Evolutionary conservation across 75 land plant species (phyloP).

Genomic region (Larix kaempferi): DNA sequence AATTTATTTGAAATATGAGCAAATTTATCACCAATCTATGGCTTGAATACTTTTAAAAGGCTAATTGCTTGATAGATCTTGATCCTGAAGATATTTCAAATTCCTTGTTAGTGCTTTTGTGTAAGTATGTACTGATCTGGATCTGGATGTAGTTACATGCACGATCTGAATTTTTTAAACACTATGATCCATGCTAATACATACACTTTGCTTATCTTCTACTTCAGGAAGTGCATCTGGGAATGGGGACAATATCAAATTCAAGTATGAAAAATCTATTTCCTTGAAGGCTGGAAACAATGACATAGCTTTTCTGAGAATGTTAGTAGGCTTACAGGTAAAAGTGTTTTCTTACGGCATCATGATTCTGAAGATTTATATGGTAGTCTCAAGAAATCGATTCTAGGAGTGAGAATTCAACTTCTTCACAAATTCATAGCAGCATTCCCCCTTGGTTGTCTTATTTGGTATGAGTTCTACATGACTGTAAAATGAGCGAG

Average conservation of each 20-base stretch:
- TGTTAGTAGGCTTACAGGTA: constrained; percentile 84
- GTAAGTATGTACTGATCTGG: not conserved
- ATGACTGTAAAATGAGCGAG: too few relatives aligned
- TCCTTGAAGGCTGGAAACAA: constrained; percentile 64
- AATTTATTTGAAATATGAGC: not conserved
- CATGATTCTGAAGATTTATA: not conserved
- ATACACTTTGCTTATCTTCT: not conserved
- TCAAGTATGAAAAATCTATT: constrained; percentile 43
- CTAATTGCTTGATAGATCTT: not conserved
- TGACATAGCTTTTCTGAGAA: constrained; percentile 70
- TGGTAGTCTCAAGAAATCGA: too few relatives aligned
- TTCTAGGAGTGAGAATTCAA: too few relatives aligned
- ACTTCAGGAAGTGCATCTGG: constrained; percentile 48
- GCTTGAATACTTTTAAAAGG: not conserved
- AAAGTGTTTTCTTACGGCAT: not conserved
- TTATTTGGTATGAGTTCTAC: too few relatives aligned
- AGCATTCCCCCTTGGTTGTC: too few relatives aligned
- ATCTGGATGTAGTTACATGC: not conserved
- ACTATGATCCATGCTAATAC: not conserved
- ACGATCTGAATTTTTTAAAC: not conserved
- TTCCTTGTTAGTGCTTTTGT: not conserved
- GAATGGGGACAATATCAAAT: constrained; percentile 40
- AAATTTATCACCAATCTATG: not conserved
- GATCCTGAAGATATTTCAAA: not conserved
- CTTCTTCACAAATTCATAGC: too few relatives aligned